Conservation (phyloP, 2,329 filamentous ascomycete species). For the Penicillium sclerotiorum region DNA sequence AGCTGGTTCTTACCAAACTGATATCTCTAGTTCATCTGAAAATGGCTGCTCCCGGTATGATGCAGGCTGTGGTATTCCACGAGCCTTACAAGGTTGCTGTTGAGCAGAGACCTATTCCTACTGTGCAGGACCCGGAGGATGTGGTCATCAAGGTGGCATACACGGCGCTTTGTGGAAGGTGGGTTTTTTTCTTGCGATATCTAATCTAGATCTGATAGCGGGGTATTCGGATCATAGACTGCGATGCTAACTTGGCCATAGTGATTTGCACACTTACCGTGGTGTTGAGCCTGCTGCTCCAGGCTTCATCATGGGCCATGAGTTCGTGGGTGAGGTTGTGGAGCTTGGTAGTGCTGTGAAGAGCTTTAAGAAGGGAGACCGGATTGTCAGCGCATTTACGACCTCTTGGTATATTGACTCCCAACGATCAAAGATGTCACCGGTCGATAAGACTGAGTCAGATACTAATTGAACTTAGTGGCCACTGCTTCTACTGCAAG, state of each 20-base stretch:
- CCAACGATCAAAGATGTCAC: background rate
- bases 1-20: no score
- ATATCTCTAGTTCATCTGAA: no score
- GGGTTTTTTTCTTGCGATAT: slow-evolving; percentile 38
- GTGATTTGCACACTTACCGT: slow-evolving; percentile 83
- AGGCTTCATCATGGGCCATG: slow-evolving; percentile 72
- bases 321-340: slow-evolving; percentile 78
- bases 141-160: slow-evolving; percentile 81
- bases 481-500: slow-evolving; percentile 82
- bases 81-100: slow-evolving; percentile 73
- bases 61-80: slow-evolving; percentile 89
- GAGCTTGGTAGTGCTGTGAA: slow-evolving; percentile 69
- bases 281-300: slow-evolving; percentile 73
- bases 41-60: slow-evolving; percentile 50
- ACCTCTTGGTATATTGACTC: slow-evolving; percentile 65
- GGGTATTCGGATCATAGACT: background rate
- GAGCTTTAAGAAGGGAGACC: slow-evolving; percentile 71
- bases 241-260: slow-evolving; percentile 36
- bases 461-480: slow-evolving; percentile 41
- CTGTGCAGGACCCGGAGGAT: slow-evolving; percentile 70
- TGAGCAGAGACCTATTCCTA: slow-evolving; percentile 77
- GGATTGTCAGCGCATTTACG: slow-evolving; percentile 82
- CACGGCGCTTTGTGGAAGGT: slow-evolving; percentile 88
- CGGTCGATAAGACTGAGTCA: background rate
- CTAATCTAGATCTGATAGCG: background rate